These are phyloP conservation scores for Chlamydomonas schloesseri DNA, from an alignment of 139 green algal species.

Conservation along the genomic window DNA sequence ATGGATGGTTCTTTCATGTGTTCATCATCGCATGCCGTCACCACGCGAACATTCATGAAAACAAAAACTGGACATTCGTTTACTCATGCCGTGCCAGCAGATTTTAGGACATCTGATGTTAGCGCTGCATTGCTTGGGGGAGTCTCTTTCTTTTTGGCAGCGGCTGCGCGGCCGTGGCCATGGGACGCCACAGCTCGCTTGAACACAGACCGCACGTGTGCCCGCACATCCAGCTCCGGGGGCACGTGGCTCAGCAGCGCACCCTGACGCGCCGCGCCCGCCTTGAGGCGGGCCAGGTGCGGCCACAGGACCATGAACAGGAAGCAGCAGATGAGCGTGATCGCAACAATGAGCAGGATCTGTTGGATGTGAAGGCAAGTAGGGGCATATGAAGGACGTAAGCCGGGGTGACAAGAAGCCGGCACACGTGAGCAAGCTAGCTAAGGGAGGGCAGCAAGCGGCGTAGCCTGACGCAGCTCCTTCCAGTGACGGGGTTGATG, in stretches of 20 bases:
- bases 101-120: too few species aligned
- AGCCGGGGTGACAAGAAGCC: not conserved
- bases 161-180: not conserved
- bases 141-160: not conserved
- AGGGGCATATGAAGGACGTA: too few species aligned
- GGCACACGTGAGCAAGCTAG: too few species aligned
- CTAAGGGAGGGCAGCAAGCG: too few species aligned
- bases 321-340: conserved; percentile 8
- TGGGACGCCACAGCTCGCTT: not conserved
- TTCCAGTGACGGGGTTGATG: too few species aligned
- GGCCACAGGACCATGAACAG: conserved; percentile 21
- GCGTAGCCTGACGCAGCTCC: too few species aligned
- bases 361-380: not conserved
- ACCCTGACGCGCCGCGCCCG: not conserved
- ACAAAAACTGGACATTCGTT: too few species aligned
- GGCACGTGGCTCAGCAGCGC: conserved; percentile 32
- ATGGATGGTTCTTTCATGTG: too few species aligned
- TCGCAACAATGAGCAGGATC: conserved; percentile 32
- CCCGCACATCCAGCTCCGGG: conserved; percentile 20
- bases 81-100: too few species aligned
- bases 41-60: too few species aligned
- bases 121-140: too few species aligned
- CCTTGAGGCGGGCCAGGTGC: not conserved
- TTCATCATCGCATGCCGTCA: too few species aligned
- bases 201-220: conserved; percentile 24